Base-by-base conservation (phyloP, 148 eudicot genomes). In the Dianthus caryophyllus region DNA sequence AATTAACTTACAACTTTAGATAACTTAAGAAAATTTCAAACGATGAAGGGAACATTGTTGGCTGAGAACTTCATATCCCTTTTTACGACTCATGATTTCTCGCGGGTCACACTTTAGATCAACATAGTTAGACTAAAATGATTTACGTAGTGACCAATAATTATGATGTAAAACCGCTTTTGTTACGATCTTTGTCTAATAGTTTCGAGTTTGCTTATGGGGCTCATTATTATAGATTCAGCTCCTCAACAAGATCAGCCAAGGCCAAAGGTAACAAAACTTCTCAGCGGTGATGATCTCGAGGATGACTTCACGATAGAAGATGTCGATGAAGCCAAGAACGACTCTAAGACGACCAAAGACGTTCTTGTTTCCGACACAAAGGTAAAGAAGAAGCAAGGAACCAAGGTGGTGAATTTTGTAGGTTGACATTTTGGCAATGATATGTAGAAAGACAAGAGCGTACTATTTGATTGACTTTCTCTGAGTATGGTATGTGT, bases 241-340 rank as follows among this genome's bases (percentile, higher is more conserved):
- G 82, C 72, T 68, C 25, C 39, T 66, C 68, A 56, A 68, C 77
- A 55, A 49, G 85, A 78, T 24, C 70, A 51, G 61, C 79, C 79
- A 41, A 84, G 74, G 72, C 75, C 87, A 21, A 80, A 69, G 68
- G 83, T 94, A 57, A 94, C 90, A 20, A 94, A 88, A 69, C 72
- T 94, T 21, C n/a, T 54, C 18, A 86, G 97, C 4, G 99, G 99
- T 18, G 99, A 94, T 62, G 99, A 94, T 84, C 96, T 94, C 20
- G 99, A 90, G 50, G 99, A 94, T 52, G 99, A 94, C 73, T 94
- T 94, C 71, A 68, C 72, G 57, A 27, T 73, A 21, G 83, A 76
- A 22, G 83, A 70, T 0, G 61, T 68, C 15, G 15, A 36, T 55
- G 80, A 65, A 25, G 54, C 47, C 31, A 20, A 67, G 25, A 59